Conservation (phyloP, 2,329 filamentous ascomycete genomes). For the Pyrenochaeta sp. region DNA sequence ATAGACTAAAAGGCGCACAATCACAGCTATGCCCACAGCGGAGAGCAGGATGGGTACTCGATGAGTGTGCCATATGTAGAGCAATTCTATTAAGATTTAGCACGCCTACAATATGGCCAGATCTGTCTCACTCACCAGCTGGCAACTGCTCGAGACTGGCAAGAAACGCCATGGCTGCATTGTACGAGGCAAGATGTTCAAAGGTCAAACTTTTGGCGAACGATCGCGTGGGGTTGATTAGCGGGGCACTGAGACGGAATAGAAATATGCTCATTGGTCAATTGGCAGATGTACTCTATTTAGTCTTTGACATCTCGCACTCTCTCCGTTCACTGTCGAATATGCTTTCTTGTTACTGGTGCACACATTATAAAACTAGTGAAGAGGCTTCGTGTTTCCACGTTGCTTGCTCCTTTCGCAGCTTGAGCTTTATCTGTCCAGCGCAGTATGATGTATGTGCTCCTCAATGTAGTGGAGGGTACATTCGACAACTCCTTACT, state of each 20-base stretch:
- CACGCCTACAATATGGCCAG: neutral
- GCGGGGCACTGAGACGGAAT: conserved; percentile 24
- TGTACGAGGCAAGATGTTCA: conserved; percentile 3
- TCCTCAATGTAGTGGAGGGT: too few relatives aligned
- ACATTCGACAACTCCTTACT: too few relatives aligned
- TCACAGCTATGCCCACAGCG: conserved; percentile 35
- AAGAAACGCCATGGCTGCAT: conserved; percentile 22
- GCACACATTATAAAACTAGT: too few relatives aligned
- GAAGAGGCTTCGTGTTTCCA: too few relatives aligned
- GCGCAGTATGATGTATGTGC: too few relatives aligned
- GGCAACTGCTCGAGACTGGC: conserved; percentile 21
- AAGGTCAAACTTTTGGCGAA: conserved; percentile 26
- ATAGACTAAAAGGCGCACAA: conserved; percentile 41
- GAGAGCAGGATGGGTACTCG: conserved; percentile 45
- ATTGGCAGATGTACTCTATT: neutral
- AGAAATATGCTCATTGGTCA: conserved; percentile 12
- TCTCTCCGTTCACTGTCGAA: too few relatives aligned
- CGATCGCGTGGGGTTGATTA: conserved; percentile 27
- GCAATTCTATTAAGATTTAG: conserved; percentile 37
- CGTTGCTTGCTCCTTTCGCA: too few relatives aligned
- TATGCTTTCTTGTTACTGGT: too few relatives aligned
- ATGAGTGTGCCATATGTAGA: conserved; percentile 49
- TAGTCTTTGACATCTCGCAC: too few relatives aligned
- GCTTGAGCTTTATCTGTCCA: too few relatives aligned
- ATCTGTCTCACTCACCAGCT: conserved; percentile 13